These are phyloP conservation scores for Sugiyamaella floridensis DNA, from an alignment of 805 yeast genomes.

Conservation along the genomic window DNA sequence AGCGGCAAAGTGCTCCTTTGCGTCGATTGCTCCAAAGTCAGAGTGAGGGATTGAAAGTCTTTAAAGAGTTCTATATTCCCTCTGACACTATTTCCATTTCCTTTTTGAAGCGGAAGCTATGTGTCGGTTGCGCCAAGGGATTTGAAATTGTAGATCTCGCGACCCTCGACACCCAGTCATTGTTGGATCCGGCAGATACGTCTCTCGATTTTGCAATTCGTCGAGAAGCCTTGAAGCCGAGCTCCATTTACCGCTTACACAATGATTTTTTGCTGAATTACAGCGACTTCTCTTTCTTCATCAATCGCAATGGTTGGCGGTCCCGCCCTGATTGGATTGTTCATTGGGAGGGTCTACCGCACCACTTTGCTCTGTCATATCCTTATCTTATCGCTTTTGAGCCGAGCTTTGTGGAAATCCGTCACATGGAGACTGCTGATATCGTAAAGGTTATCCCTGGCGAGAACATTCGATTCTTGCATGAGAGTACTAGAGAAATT, in stretches of 20 bases:
- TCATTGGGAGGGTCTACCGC: constrained; percentile 96
- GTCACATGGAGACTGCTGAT: constrained; percentile 84
- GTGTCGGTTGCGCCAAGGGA: constrained; percentile 95
- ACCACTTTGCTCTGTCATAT: constrained; percentile 84
- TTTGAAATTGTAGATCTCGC: constrained; percentile 88
- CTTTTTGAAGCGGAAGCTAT: constrained; percentile 77
- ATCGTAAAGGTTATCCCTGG: constrained; percentile 84
- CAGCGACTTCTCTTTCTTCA: constrained; percentile 89
- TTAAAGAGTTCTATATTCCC: constrained; percentile 71
- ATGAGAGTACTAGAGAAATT: constrained; percentile 87
- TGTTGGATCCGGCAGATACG: constrained; percentile 97
- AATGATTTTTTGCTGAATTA: constrained; percentile 83
- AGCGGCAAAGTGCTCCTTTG: constrained; percentile 35
- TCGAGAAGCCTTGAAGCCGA: constrained; percentile 76
- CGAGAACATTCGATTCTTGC: constrained; percentile 82
- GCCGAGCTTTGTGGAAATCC: constrained; percentile 79
- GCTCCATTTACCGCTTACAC: constrained; percentile 85
- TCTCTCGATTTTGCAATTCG: constrained; percentile 89
- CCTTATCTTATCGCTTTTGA: constrained; percentile 92
- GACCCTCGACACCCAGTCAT: constrained; percentile 77
- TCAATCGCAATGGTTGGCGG: constrained; percentile 94
- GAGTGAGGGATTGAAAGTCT: constrained; percentile 58
- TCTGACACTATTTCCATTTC: constrained; percentile 91
- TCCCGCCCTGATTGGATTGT: constrained; percentile 89
- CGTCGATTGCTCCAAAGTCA: constrained; percentile 34